Conservation (phyloP, 805 yeast species). For the Danielozyma ontarioensis region DNA sequence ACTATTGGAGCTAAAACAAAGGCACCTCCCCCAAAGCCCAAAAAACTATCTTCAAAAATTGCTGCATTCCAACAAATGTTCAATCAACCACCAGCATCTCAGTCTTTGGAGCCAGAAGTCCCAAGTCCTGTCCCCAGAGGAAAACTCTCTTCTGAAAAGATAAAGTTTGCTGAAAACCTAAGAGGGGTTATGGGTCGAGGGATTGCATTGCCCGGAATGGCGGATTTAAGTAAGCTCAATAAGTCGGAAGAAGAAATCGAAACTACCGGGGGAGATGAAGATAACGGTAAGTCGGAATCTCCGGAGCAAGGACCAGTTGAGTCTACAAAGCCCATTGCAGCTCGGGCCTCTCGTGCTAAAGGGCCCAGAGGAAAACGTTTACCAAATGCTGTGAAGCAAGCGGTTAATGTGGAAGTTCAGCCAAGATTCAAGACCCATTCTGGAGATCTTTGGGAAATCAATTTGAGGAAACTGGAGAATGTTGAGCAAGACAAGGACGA, state of each 20-base stretch:
- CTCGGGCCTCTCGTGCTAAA: conserved; percentile 49
- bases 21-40: conserved; percentile 64
- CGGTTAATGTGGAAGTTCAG: conserved; percentile 30
- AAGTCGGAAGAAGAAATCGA: conserved; percentile 7
- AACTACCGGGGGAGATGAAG: conserved; percentile 8
- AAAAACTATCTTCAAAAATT: conserved; percentile 71
- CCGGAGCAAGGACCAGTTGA: too few species aligned
- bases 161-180: conserved; percentile 53
- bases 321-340: conserved; percentile 12
- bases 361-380: conserved; percentile 74
- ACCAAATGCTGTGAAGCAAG: conserved; percentile 51
- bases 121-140: conserved; percentile 2
- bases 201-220: conserved; percentile 50
- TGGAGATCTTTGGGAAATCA: conserved; percentile 34
- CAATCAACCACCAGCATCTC: conserved; percentile 22
- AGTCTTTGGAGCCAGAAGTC: conserved; percentile 1
- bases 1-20: too few species aligned
- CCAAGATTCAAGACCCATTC: conserved; percentile 27
- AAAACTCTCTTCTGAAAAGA: conserved; percentile 30
- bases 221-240: conserved; percentile 30
- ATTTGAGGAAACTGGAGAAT: too few species aligned
- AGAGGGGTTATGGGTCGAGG: conserved; percentile 54
- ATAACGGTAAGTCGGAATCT: conserved; percentile 5
- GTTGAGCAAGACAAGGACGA: too few species aligned
- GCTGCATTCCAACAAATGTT: conserved; percentile 81